These are phyloP conservation scores for Kodamaea alishanica DNA, from an alignment of 1,139 yeast species.

Conservation along the genomic window DNA sequence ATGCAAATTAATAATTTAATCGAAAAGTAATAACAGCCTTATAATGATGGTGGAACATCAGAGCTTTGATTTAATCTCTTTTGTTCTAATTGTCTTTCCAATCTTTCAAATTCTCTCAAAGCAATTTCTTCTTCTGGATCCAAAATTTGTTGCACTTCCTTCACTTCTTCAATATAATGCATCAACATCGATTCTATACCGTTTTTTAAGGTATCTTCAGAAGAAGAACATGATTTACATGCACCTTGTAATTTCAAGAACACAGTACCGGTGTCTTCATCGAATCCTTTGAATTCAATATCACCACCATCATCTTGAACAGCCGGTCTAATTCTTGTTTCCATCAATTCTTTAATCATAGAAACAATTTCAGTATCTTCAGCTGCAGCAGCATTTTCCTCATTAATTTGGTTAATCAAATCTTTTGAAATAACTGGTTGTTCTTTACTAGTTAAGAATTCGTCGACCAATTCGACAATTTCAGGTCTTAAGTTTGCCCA, in stretches of 20 bases:
- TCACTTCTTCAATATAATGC: constrained; percentile 81
- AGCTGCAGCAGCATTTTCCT: constrained; percentile 33
- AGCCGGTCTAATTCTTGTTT: constrained; percentile 62
- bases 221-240: constrained; percentile 73
- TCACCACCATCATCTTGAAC: constrained; percentile 83
- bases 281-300: constrained; percentile 66
- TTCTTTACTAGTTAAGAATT: constrained; percentile 30
- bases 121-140: constrained; percentile 51
- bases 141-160: constrained; percentile 65
- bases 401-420: constrained; percentile 33
- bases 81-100: constrained; percentile 41
- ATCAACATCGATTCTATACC: constrained; percentile 84
- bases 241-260: constrained; percentile 78
- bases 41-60: constrained; percentile 32
- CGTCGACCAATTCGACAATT: constrained; percentile 38
- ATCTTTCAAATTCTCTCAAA: constrained; percentile 66
- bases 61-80: constrained; percentile 8
- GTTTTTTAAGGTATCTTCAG: constrained; percentile 72
- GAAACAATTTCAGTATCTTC: constrained; percentile 51
- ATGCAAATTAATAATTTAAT: constrained; percentile 2
- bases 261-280: constrained; percentile 66
- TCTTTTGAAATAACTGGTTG: constrained; percentile 55
- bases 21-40: constrained; percentile 3
- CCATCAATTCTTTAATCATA: constrained; percentile 59
- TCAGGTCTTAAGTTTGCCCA: constrained; percentile 49